Evolutionary conservation across 164 flowering plant species (phyloP), one percentile per base, ranked within the genome.

Genomic region (Hamamelis virginiana): DNA sequence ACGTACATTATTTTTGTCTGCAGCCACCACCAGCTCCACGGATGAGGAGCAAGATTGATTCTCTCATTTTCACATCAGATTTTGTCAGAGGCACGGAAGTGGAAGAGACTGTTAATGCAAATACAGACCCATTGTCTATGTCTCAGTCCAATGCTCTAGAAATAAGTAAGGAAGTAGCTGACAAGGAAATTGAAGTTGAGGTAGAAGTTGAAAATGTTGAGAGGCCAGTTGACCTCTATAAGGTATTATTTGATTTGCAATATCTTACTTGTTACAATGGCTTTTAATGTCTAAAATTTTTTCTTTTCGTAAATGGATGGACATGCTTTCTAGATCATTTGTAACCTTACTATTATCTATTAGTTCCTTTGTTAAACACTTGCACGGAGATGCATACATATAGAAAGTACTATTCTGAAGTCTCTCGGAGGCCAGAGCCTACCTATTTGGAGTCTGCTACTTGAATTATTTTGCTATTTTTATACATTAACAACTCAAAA

Each of bases 141-240:
- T 69, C 82, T 44, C 78, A 74, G 48, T 19, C 74, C 58, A 76
- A 74, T 69, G 45, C 63, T 19, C 72, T 64, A n/a, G 78, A 68
- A 43, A 66, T 50, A 45, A 65, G 26, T 46, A 65, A 27, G 12
- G 83, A 81, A 63, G 61, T n/a, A 63, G 66, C 65, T 12, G 76
- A 60, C 33, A 66, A 64, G 48, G 89, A 81, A 65, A 47, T 48
- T 72, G 89, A 81, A 65, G 72, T 45, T 67, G 80, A 82, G 21
- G 67, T 77, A 21, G 81, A 74, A 60, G 84, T 75, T 72, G 83
- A 78, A 62, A 86, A 80, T 80, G 83, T 91, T 55, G 94, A 91
- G 78, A 88, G 97, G 78, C 99, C 97, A 25, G 98, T 96, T 69
- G 99, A 96, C 73, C 86, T 96, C 14, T 96, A 96, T 71, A 96